A percentile compares a stretch with the other conserved stretches of the same genome.
Evolutionary conservation across 2,329 filamentous ascomycete genomes (phyloP).

Genomic region (Lachnellula occidentalis): DNA sequence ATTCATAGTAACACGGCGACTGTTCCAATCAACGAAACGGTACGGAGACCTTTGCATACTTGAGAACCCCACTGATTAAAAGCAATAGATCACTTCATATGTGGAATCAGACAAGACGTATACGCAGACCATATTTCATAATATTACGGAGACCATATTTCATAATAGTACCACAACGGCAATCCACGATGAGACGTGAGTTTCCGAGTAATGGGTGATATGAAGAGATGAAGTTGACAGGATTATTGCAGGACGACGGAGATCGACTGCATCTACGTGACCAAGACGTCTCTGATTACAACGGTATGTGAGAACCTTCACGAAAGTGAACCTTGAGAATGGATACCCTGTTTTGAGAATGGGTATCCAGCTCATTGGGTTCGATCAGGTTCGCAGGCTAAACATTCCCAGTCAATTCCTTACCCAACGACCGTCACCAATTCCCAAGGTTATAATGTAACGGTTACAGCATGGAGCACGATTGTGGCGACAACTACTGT

Average conservation of each 20-base stretch:
- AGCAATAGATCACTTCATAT: not conserved
- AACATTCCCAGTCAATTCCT: not conserved
- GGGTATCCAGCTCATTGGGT: no score
- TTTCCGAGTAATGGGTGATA: not conserved
- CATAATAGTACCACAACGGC: not conserved
- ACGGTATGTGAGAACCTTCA: not conserved
- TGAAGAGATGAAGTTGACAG: not conserved
- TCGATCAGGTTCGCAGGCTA: not conserved
- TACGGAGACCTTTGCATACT: not conserved
- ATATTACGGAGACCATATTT: not conserved
- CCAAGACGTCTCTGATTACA: not conserved
- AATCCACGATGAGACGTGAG: not conserved
- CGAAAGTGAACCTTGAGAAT: not conserved
- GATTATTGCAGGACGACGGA: not conserved
- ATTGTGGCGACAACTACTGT: slow-evolving; percentile 3
- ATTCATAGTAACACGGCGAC: not conserved
- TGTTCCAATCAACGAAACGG: not conserved
- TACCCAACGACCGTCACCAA: not conserved
- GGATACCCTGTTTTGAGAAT: not conserved
- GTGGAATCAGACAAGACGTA: not conserved
- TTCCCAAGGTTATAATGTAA: slow-evolving; percentile 16
- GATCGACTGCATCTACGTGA: not conserved
- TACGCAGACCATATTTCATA: not conserved
- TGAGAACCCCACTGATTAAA: no score
- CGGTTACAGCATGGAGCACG: slow-evolving; percentile 14